Evolutionary conservation across 495 filamentous ascomycete species (phyloP), one percentile per base, ranked within the genome.

Genomic region (Penicillium tannophilum): DNA sequence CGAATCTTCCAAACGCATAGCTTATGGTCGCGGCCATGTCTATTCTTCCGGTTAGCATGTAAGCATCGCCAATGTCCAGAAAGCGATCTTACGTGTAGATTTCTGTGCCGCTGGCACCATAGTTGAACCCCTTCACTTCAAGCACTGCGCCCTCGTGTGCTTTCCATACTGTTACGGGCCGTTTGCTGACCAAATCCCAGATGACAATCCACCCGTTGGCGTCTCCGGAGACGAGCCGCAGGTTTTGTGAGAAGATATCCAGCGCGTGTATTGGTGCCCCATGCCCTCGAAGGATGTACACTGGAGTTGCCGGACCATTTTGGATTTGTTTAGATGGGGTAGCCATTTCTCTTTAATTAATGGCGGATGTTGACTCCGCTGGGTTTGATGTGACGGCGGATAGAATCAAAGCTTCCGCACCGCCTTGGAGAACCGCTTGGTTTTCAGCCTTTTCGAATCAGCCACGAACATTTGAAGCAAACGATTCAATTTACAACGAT

Each of bases 261-360:
- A 94, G 74, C 16, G 85, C 83, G 69, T 98, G 93, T 52, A 98
- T 88, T 54, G 90, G 87, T 2, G 90, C 76, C 30, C 82, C 79
- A 74, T 98, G 94, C 53, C 94, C 94, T 63, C 94, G 89, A 33
- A 98, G 83, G 49, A 98, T 86, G 67, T 94, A 93, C 51, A 83
- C 80, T 49, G 93, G 93, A 62, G 90, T 89, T 30, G 88, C 82
- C 31, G 86, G 85, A 3, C 52, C 52, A 42, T 54, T 54, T 30
- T 4, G 52, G 16, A 17, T 19, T 19, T 52, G 31, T 5, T 54
- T 23, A 42, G 36, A 28, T 17, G 14, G 14, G 16, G 35, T 28
- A 19, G 52, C 52, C 52, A 54, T 54, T 11, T 43, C 52, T 14
- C 12, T 42, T 53, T 16, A n/a, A 24, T 14, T 17, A 19, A 8